A percentile compares a stretch with the other conserved stretches of the same genome.
These are phyloP conservation scores for Phialophora chinensis DNA, from an alignment of 2,329 filamentous ascomycete genomes.

Conservation along the genomic window DNA sequence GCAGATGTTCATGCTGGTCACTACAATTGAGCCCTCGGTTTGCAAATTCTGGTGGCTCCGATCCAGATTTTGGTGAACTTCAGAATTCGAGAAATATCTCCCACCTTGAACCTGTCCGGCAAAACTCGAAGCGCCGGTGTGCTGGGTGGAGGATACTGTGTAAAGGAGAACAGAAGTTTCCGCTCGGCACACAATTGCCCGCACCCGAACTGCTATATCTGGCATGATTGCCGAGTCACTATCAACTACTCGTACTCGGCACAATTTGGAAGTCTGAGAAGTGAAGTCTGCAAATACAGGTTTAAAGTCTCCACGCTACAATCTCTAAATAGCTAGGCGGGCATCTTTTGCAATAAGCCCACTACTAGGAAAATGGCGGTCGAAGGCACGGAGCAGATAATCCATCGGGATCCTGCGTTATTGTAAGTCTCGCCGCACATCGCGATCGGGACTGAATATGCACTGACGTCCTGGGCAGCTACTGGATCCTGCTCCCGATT, in stretches of 20 bases:
- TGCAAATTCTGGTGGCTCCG: not conserved
- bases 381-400: slow-evolving; percentile 84
- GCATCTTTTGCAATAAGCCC: not conserved
- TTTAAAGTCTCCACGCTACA: too few species aligned
- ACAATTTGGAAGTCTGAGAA: too few species aligned
- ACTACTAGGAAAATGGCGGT: slow-evolving; percentile 67
- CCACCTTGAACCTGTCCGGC: too few species aligned
- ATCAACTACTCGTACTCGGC: not conserved
- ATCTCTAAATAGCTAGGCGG: not conserved
- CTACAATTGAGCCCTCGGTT: not conserved
- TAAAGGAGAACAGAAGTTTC: not conserved
- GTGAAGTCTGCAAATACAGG: too few species aligned
- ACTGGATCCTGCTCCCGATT: slow-evolving; percentile 98
- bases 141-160: not conserved
- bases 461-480: slow-evolving; percentile 61
- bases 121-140: too few species aligned
- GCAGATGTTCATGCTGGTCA: not conserved
- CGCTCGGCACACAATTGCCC: not conserved
- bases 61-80: not conserved
- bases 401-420: slow-evolving; percentile 96
- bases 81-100: not conserved
- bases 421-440: slow-evolving; percentile 68
- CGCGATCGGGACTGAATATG: slow-evolving; percentile 2
- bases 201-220: not conserved
- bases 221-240: not conserved